Percentiles rank a stretch among this genome's conserved stretches.
Evolutionary conservation across 768 basidiomycete genomes (phyloP).

Genomic region (Trametes cinnabarina): DNA sequence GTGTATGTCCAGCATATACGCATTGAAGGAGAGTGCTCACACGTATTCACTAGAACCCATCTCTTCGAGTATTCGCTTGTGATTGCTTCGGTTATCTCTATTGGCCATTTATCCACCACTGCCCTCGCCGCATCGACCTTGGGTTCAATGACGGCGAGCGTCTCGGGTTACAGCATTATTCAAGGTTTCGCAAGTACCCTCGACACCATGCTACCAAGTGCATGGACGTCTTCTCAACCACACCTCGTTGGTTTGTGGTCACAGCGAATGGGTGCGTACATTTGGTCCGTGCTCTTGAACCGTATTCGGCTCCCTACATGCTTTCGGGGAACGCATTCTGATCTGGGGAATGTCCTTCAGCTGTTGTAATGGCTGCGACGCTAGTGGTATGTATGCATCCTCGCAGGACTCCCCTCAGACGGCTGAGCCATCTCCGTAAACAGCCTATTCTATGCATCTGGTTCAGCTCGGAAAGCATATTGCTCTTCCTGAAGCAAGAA

Average conservation of each 20-base stretch:
- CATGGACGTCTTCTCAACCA: slow-evolving; percentile 89
- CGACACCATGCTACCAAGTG: slow-evolving; percentile 91
- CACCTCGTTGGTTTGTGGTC: slow-evolving; percentile 86
- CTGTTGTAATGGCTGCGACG: slow-evolving; percentile 55
- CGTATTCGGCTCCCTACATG: neutral
- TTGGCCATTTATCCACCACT: slow-evolving; percentile 88
- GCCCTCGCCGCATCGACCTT: slow-evolving; percentile 75
- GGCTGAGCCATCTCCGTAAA: neutral
- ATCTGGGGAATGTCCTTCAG: slow-evolving; percentile 33
- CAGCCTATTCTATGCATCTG: slow-evolving; percentile 67
- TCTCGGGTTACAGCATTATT: slow-evolving; percentile 75
- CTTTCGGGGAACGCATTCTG: neutral
- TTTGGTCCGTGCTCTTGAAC: neutral
- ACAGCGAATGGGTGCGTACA: slow-evolving; percentile 74
- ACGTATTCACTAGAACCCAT: slow-evolving; percentile 57
- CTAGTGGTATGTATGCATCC: slow-evolving; percentile 53
- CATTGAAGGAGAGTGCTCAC: neutral
- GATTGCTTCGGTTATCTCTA: slow-evolving; percentile 78
- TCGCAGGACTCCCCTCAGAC: neutral
- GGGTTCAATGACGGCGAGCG: slow-evolving; percentile 48
- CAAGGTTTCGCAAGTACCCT: slow-evolving; percentile 82
- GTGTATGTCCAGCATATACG: slow-evolving; percentile 47
- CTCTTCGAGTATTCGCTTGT: slow-evolving; percentile 84
- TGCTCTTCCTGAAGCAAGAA: slow-evolving; percentile 76
- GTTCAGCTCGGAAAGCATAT: slow-evolving; percentile 78